Conservation (phyloP, 805 yeast genomes). For the Nakazawaea wyomingensis region DNA sequence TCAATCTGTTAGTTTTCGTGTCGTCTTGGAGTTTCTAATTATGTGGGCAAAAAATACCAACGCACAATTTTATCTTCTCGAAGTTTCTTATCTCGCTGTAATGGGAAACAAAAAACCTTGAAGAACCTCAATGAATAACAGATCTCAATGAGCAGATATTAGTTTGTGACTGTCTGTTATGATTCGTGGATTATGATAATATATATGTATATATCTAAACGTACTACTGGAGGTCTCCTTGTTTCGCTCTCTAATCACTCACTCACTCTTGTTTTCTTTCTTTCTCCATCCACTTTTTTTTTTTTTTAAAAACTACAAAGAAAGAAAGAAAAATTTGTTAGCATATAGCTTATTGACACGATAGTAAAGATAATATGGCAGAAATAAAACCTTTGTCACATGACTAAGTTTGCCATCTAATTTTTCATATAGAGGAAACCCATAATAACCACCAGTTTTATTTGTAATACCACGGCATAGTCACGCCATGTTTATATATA, state of each 20-base stretch:
- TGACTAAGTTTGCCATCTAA: not conserved
- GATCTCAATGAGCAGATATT: not conserved
- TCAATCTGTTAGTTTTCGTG: not conserved
- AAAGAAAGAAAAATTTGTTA: constrained; percentile 1
- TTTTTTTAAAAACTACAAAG: too few species aligned
- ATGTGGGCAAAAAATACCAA: not conserved
- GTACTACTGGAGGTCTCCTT: too few species aligned
- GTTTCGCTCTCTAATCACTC: too few species aligned
- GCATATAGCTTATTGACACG: not conserved
- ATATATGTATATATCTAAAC: too few species aligned
- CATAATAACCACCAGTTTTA: too few species aligned
- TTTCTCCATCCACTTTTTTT: too few species aligned
- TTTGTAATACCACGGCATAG: too few species aligned
- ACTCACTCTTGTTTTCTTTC: not conserved
- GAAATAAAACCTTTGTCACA: not conserved
- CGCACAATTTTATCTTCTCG: not conserved
- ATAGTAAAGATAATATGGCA: not conserved
- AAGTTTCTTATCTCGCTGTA: not conserved
- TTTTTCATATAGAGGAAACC: too few species aligned
- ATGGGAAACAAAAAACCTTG: not conserved
- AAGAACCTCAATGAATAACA: not conserved
- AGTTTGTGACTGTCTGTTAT: too few species aligned
- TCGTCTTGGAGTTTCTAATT: too few species aligned
- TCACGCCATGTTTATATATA: constrained; percentile 76
- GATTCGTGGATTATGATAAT: too few species aligned